phyloP scores from a whole-genome alignment of 768 basidiomycete genomes.

The Phlebiopsis flavidoalba region DNA sequence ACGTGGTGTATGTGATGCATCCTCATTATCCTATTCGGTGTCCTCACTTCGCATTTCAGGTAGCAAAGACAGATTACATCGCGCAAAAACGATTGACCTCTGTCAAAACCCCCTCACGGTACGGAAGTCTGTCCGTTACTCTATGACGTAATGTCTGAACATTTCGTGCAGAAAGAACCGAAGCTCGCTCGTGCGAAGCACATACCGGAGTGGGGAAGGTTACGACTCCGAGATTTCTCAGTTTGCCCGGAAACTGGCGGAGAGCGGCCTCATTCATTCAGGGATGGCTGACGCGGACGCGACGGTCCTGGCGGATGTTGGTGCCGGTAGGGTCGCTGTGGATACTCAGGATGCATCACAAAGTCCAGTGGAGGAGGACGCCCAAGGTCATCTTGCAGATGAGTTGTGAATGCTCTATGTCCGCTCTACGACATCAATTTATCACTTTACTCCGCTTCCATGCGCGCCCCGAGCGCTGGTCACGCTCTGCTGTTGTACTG shows the following conservation, averaged over 20 bases:
- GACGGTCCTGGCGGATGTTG: conserved; percentile 56
- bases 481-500: not conserved
- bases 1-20: conserved; percentile 79
- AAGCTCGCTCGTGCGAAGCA: conserved; percentile 89
- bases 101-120: conserved; percentile 97
- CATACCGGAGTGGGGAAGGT: conserved; percentile 96
- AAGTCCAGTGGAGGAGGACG: not conserved
- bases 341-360: not conserved
- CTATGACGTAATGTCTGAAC: not conserved
- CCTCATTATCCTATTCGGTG: not conserved
- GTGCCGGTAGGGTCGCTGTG: conserved; percentile 7
- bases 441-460: not conserved
- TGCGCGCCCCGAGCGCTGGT: not conserved
- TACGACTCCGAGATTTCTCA: conserved; percentile 89
- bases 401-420: not conserved
- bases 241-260: conserved; percentile 69
- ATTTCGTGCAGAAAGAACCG: conserved; percentile 80
- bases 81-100: conserved; percentile 88
- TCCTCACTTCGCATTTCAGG: conserved; percentile 33
- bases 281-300: conserved; percentile 64
- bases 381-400: not conserved
- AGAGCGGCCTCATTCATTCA: conserved; percentile 64
- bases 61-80: conserved; percentile 76
- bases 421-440: not conserved
- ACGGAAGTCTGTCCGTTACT: conserved; percentile 21